Evolutionary conservation across 1,284 basidiomycete genomes (phyloP), one percentile per base, ranked within the genome.

Genomic region (Amylostereum areolatum): DNA sequence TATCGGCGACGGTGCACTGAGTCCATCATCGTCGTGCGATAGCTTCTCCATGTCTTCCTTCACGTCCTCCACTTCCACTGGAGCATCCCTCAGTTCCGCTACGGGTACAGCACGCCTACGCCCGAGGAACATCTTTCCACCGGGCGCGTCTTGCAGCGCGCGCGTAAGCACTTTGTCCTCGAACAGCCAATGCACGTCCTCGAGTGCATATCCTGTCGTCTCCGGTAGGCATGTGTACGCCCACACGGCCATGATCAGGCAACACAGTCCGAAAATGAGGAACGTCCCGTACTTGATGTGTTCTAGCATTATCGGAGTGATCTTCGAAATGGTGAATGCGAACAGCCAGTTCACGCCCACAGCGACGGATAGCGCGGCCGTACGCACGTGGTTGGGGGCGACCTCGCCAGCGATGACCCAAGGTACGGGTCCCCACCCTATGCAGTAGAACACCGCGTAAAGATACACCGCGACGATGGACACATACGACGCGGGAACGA

Each of bases 291-390:
- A 77, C 7, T 52, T 69, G 55, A 78, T 71, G 31, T 64, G 62
- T 53, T 69, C 63, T 36, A 78, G 67, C 75, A 78, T 68, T 54
- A 74, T 74, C 1, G 77, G 75, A 27, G 75, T 78, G 39, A 77
- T 55, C 52, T 77, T 74, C 4, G 73, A 70, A 34, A 78, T 71
- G 6, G 65, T 72, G 54, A 78, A 73, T 11, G 71, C 64, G 56
- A 73, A 75, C 7, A 76, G 59, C 75, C 74, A 75, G 58, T 75
- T 75, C 36, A 72, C 63, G 24, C 65, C 70, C 29, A 73, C 55
- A 1, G 75, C 72, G 32, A 74, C 56, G 0, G 74, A 72, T 47
- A 75, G 65, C 27, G 67, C 64, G 0, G 67, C 67, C 12, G 70
- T 64, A 4, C 75, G 70, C 31, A 77, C 66, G 51, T 76, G 70